Conservation (phyloP, 352 stramenopile genomes). For the Globisporangium carolinianum region DNA sequence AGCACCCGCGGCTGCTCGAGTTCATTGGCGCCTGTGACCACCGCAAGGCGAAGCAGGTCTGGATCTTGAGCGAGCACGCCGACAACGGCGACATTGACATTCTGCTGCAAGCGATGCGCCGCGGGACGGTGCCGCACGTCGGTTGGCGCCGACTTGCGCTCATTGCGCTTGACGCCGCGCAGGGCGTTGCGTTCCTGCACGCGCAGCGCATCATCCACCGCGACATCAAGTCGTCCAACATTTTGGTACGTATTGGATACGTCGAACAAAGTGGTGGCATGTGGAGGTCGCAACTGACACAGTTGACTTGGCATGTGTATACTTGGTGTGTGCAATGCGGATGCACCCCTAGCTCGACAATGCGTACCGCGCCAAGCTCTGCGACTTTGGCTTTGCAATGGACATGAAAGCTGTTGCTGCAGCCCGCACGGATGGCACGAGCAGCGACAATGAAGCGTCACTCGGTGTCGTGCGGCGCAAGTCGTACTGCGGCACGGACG, state of each 20-base stretch:
- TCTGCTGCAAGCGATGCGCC: slow-evolving; percentile 54
- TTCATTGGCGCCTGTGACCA: slow-evolving; percentile 73
- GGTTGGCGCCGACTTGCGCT: slow-evolving; percentile 56
- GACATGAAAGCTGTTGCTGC: slow-evolving; percentile 29
- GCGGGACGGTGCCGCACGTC: slow-evolving; percentile 30
- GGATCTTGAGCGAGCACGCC: slow-evolving; percentile 79
- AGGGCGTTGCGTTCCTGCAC: slow-evolving; percentile 95
- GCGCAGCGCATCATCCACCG: slow-evolving; percentile 69
- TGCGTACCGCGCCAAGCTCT: slow-evolving; percentile 65
- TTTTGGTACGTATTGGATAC: slow-evolving; percentile 25
- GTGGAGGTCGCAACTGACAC: too few relatives aligned
- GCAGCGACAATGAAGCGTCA: slow-evolving; percentile 18
- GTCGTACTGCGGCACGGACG: slow-evolving; percentile 83
- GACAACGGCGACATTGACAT: slow-evolving; percentile 72
- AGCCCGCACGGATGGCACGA: slow-evolving; percentile 10
- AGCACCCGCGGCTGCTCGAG: slow-evolving; percentile 65
- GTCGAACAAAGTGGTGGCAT: too few relatives aligned
- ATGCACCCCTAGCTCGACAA: slow-evolving; percentile 38
- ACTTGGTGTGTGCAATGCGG: neutral
- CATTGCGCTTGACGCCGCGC: slow-evolving; percentile 73
- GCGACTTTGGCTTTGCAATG: slow-evolving; percentile 82
- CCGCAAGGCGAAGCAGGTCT: slow-evolving; percentile 63
- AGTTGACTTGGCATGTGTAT: neutral
- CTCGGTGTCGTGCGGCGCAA: slow-evolving; percentile 47
- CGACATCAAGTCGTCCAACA: slow-evolving; percentile 88